Evolutionary conservation across 352 stramenopile species (phyloP), one percentile per base, ranked within the genome.

Genomic region (Phytophthora pinifolia): DNA sequence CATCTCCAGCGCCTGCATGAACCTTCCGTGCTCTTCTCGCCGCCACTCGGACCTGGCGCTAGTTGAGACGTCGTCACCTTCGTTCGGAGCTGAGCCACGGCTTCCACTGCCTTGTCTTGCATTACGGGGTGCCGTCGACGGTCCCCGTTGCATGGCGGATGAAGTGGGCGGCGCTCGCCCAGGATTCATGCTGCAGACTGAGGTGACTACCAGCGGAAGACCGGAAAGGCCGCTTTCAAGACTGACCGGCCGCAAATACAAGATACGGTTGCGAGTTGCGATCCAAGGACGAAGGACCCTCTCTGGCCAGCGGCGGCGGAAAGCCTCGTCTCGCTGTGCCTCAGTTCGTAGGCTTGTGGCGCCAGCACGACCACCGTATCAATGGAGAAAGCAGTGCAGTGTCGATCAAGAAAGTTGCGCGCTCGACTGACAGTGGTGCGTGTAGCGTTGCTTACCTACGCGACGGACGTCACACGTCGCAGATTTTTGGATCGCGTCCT

Each of bases 1-100:
- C 10, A 72, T 57, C 56, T 95, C 86, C 7, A 95, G 68, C 12
- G 78, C 84, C 49, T 90, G 78, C 63, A 95, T 83, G 68, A 95
- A 94, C 10, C 84, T 67, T 14, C 59, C 68, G 57, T 95, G 86
- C 49, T 95, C 83, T 14, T 91, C 80, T 44, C 54, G 65, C 6
- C 70, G 62, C 83, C 86, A 94, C 14, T 56, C 48, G 6, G 41
- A 58, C 15, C 42, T 48, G 20, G 35, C 13, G 18, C 42, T 31
- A 32, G 32, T 60, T 52, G 55, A 37, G 35, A 56, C n/a, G 25
- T 44, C 36, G 18, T 35, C 22, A 42, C 42, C 34, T 29, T 56
- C 46, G n/a, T 34, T 18, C 13, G 12, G 6, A 52, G 9, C 15
- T 54, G 18, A 30, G 9, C 15, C 18, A 39, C 29, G 22, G 15